Conservation (phyloP, 768 basidiomycete species). For the Russula sp. region DNA sequence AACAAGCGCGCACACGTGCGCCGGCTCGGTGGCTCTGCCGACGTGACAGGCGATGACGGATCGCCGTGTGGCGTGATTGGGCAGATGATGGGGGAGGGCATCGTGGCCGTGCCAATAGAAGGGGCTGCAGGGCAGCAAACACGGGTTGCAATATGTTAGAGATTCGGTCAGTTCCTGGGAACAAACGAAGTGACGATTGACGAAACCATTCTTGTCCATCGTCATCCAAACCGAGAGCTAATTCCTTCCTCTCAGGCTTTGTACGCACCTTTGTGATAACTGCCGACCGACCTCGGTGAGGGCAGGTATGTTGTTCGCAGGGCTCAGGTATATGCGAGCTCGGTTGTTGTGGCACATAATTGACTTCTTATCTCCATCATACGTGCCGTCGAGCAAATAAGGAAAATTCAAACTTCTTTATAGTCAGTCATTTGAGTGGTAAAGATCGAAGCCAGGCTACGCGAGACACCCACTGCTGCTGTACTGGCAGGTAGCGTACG, state of each 20-base stretch:
- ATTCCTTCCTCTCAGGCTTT: too few relatives aligned
- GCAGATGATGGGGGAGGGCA: constrained; percentile 7
- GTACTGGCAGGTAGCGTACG: not conserved
- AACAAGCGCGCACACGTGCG: not conserved
- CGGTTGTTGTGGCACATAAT: too few relatives aligned
- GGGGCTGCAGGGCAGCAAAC: not conserved
- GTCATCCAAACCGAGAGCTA: too few relatives aligned
- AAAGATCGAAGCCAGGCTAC: not conserved
- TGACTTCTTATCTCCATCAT: not conserved
- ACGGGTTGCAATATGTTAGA: not conserved
- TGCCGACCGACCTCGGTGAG: too few relatives aligned
- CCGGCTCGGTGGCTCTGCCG: constrained; percentile 8
- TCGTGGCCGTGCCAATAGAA: not conserved
- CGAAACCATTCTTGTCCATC: not conserved
- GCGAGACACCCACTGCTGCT: not conserved
- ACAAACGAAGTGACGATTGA: not conserved
- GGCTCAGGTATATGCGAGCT: too few relatives aligned
- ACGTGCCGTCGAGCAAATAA: not conserved
- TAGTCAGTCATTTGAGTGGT: too few relatives aligned
- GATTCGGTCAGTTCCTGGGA: not conserved
- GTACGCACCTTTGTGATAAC: too few relatives aligned
- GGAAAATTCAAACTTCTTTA: not conserved
- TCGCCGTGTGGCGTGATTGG: constrained; percentile 19
- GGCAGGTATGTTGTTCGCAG: too few relatives aligned
- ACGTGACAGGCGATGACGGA: constrained; percentile 8